phyloP scores from a whole-genome alignment of 768 basidiomycete species.

The Suillus subalutaceus region DNA sequence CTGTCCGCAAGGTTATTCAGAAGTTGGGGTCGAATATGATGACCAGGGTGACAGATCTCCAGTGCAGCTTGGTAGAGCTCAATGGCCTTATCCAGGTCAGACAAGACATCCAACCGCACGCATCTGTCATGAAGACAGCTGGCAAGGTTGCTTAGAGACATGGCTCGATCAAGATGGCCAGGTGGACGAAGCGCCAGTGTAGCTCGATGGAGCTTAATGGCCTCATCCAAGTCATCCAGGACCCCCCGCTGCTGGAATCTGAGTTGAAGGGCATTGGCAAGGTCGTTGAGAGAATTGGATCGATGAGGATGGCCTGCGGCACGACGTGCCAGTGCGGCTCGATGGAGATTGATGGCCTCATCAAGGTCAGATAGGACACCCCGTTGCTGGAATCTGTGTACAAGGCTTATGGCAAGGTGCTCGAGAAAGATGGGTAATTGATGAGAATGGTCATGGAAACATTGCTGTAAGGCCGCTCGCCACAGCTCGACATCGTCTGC shows the following conservation, averaged over 20 bases:
- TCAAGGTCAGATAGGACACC: slow-evolving; percentile 2
- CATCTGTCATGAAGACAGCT: slow-evolving; percentile 13
- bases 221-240: neutral
- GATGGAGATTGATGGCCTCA: neutral
- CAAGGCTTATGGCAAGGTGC: slow-evolving; percentile 23
- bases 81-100: slow-evolving; percentile 19
- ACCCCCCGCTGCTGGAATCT: neutral
- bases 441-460: neutral
- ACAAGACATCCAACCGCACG: slow-evolving; percentile 4
- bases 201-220: slow-evolving; percentile 5
- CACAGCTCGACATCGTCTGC: neutral
- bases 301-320: neutral
- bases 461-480: neutral
- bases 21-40: slow-evolving; percentile 13
- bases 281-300: neutral
- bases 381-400: slow-evolving; percentile 21
- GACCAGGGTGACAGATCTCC: slow-evolving; percentile 10
- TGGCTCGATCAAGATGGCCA: slow-evolving; percentile 17
- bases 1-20: slow-evolving; percentile 18
- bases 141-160: slow-evolving; percentile 18
- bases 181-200: slow-evolving; percentile 9
- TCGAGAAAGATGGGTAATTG: neutral
- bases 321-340: neutral
- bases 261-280: neutral
- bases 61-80: slow-evolving; percentile 6